phyloP scores from a whole-genome alignment of 1,284 basidiomycete genomes.

The Fomitopsis betulina region DNA sequence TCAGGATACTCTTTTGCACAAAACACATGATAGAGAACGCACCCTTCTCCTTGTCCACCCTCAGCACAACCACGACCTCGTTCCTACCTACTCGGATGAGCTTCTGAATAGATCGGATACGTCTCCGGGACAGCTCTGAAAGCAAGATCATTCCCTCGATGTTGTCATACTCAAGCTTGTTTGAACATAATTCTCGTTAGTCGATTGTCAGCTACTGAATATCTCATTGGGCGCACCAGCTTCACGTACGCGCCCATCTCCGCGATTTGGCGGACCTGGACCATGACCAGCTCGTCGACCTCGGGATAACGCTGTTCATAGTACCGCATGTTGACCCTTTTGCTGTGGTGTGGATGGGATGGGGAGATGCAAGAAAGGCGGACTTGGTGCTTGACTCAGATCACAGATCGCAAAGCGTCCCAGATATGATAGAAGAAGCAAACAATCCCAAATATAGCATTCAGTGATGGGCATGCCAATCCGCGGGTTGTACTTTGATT shows the following conservation, averaged over 20 bases:
- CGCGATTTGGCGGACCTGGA: slow-evolving; percentile 97
- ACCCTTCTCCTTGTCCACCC: slow-evolving; percentile 99
- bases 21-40: slow-evolving; percentile 20
- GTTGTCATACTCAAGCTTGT: slow-evolving; percentile 95
- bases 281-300: slow-evolving; percentile 98
- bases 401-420: background rate
- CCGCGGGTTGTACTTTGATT: background rate
- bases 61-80: slow-evolving; percentile 96
- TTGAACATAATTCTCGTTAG: background rate
- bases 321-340: slow-evolving; percentile 57
- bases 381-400: background rate
- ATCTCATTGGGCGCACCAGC: slow-evolving; percentile 55
- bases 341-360: background rate
- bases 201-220: background rate
- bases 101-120: slow-evolving; percentile 98
- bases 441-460: background rate
- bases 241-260: slow-evolving; percentile 99
- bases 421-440: background rate
- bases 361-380: background rate
- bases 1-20: too few relatives aligned
- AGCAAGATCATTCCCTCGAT: slow-evolving; percentile 99
- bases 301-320: slow-evolving; percentile 81
- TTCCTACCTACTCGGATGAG: slow-evolving; percentile 97
- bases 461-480: background rate
- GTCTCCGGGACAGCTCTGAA: slow-evolving; percentile 93